These are phyloP conservation scores for Russula emetica DNA, from an alignment of 768 basidiomycete species.

Conservation along the genomic window DNA sequence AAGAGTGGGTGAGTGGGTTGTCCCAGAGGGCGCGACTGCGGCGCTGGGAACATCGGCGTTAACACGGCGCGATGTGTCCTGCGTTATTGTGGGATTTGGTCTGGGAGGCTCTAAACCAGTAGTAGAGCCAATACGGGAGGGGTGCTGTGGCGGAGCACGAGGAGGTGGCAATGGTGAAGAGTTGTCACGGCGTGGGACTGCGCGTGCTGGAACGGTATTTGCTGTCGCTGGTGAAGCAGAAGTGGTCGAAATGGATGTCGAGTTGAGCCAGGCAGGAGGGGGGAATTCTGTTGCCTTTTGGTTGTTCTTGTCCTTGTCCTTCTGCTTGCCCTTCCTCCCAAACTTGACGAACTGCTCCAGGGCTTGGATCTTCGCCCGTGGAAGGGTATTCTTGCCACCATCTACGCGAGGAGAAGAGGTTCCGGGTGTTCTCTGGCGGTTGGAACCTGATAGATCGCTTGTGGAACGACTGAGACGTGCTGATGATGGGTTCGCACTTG, in stretches of 20 bases:
- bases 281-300: slow-evolving; percentile 20
- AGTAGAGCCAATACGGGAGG: neutral
- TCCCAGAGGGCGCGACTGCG: neutral
- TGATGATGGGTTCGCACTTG: slow-evolving; percentile 7
- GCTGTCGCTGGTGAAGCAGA: neutral
- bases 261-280: slow-evolving; percentile 26
- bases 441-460: slow-evolving; percentile 8
- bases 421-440: neutral
- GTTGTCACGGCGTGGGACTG: neutral
- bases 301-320: slow-evolving; percentile 9
- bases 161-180: neutral
- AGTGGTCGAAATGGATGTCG: neutral
- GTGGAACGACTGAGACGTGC: slow-evolving; percentile 15
- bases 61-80: neutral
- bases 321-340: slow-evolving; percentile 24
- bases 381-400: slow-evolving; percentile 9
- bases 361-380: slow-evolving; percentile 22
- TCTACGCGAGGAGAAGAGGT: slow-evolving; percentile 12
- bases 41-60: neutral
- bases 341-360: slow-evolving; percentile 25
- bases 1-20: neutral
- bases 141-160: neutral
- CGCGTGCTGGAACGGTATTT: neutral
- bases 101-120: neutral
- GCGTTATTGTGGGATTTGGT: neutral